Conservation (phyloP, 129 eudicot species). For the Chrysanthemum lavandulifolium region DNA sequence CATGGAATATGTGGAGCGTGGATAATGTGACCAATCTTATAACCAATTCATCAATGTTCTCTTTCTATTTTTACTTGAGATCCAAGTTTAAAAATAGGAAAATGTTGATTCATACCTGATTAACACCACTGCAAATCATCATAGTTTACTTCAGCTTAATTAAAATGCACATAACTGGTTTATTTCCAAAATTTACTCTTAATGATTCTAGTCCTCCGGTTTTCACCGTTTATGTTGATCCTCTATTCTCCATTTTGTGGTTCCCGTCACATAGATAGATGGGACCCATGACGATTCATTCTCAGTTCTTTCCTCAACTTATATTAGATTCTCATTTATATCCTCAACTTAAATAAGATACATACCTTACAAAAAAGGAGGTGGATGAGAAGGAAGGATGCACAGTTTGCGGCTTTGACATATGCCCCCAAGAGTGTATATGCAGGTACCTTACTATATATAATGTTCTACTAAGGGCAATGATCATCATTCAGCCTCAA, state of each 20-base stretch:
- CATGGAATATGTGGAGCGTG: too few species aligned
- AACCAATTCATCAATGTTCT: too few species aligned
- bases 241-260: too few species aligned
- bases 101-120: not conserved
- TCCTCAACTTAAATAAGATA: slow-evolving; percentile 34
- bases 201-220: too few species aligned
- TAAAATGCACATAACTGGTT: not conserved
- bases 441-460: slow-evolving; percentile 59
- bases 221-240: too few species aligned
- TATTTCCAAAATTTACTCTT: not conserved
- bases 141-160: not conserved
- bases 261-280: too few species aligned
- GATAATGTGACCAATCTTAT: too few species aligned
- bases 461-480: not conserved
- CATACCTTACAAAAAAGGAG: slow-evolving; percentile 63
- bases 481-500: not conserved
- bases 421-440: slow-evolving; percentile 65
- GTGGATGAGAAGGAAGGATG: slow-evolving; percentile 57
- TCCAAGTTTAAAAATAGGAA: too few species aligned
- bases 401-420: slow-evolving; percentile 44
- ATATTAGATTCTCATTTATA: not conserved
- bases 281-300: too few species aligned
- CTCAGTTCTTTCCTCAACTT: slow-evolving; percentile 29
- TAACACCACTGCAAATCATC: not conserved
- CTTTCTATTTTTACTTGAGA: too few species aligned